Conservation (phyloP, 2,329 filamentous ascomycete species). For the Colletotrichum viniferum region DNA sequence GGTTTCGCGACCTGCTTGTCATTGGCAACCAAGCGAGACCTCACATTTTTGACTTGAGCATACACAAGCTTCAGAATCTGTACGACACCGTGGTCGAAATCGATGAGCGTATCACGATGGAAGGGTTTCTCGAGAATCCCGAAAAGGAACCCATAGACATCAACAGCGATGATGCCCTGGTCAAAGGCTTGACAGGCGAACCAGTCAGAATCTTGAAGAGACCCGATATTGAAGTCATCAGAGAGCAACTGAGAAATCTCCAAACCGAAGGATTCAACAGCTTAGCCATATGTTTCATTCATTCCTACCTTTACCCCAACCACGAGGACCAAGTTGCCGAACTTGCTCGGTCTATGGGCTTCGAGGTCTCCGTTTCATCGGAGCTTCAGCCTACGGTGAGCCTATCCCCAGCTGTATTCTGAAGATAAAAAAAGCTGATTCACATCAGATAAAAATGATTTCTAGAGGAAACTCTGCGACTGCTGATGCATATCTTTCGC, state of each 20-base stretch:
- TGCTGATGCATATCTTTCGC: constrained; percentile 75
- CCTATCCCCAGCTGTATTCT: constrained; percentile 49
- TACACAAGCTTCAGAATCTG: constrained; percentile 69
- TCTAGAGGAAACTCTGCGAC: constrained; percentile 70
- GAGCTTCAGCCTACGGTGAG: constrained; percentile 68
- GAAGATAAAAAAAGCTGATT: fast-evolving
- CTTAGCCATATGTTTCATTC: constrained; percentile 69
- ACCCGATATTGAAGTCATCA: constrained; percentile 53
- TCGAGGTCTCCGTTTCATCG: constrained; percentile 60
- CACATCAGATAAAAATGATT: constrained; percentile 63
- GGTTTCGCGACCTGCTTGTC: constrained; percentile 70
- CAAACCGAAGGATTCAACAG: constrained; percentile 61
- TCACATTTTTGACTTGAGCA: constrained; percentile 73
- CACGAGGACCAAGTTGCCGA: constrained; percentile 51
- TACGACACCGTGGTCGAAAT: constrained; percentile 73
- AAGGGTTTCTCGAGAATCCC: constrained; percentile 72
- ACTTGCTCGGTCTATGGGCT: constrained; percentile 60
- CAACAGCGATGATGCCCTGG: constrained; percentile 46
- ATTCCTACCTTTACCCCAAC: constrained; percentile 67
- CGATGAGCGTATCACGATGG: constrained; percentile 73
- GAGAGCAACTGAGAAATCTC: constrained; percentile 60
- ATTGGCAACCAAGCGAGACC: constrained; percentile 77
- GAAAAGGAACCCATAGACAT: constrained; percentile 37
- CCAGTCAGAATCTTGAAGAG: constrained; percentile 65
- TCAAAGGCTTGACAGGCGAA: constrained; percentile 68